phyloP scores from a whole-genome alignment of 2,329 filamentous ascomycete genomes.

The Metarhizium anisopliae region DNA sequence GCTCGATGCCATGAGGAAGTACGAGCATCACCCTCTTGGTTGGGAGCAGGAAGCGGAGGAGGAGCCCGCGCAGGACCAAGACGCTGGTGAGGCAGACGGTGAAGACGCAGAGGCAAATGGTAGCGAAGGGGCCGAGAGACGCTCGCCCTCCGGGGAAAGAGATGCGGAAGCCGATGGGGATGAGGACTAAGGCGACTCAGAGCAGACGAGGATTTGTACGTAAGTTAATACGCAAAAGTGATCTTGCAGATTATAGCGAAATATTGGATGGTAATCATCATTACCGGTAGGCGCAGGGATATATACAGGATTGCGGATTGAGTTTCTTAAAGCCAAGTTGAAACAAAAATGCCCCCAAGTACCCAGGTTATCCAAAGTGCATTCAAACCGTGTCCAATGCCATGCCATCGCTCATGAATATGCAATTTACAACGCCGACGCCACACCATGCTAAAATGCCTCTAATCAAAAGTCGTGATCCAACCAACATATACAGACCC shows the following conservation, averaged over 20 bases:
- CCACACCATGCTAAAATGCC: not conserved
- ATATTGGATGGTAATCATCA: not conserved
- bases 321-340: not conserved
- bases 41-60: slow-evolving; percentile 32
- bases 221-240: not conserved
- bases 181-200: slow-evolving; percentile 18
- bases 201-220: not conserved
- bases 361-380: not conserved
- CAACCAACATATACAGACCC: not conserved
- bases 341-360: not conserved
- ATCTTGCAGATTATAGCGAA: not conserved
- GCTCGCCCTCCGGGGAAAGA: slow-evolving; percentile 22
- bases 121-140: slow-evolving; percentile 14
- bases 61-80: slow-evolving; percentile 17
- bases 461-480: not conserved
- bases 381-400: not conserved
- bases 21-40: slow-evolving; percentile 43
- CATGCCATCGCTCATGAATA: not conserved
- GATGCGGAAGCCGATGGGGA: slow-evolving; percentile 41
- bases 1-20: slow-evolving; percentile 40
- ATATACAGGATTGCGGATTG: not conserved
- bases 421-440: not conserved
- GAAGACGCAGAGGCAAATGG: slow-evolving; percentile 14
- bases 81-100: slow-evolving; percentile 15
- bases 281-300: not conserved